Percentiles rank a stretch among this genome's conserved stretches.
These are phyloP conservation scores for Suhomyces vadensis DNA, from an alignment of 805 yeast genomes.

Conservation along the genomic window DNA sequence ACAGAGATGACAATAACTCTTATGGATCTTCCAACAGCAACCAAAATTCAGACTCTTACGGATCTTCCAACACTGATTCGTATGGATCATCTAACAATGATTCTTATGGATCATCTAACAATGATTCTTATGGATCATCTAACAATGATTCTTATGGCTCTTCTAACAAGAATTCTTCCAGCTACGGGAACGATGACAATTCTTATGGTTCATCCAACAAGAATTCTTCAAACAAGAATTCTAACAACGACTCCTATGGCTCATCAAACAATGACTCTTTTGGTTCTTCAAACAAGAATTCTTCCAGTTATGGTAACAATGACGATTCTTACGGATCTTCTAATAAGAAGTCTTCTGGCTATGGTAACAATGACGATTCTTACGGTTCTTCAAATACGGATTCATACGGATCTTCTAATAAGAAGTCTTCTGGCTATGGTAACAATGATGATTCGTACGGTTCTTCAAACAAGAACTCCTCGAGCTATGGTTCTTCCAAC, in stretches of 20 bases:
- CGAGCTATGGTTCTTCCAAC: constrained; percentile 19
- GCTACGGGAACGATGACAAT: constrained; percentile 14
- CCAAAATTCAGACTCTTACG: constrained; percentile 17
- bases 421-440: constrained; percentile 20
- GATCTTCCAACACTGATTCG: constrained; percentile 15
- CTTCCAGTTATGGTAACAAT: constrained; percentile 10
- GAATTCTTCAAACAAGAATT: constrained; percentile 12
- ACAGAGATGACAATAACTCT: constrained; percentile 11
- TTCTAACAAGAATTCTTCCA: constrained; percentile 11
- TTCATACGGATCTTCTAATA: constrained; percentile 22
- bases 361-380: constrained; percentile 13
- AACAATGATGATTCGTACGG: constrained; percentile 21
- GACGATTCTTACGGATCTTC: constrained; percentile 18
- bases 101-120: constrained; percentile 14
- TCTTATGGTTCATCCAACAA: constrained; percentile 18
- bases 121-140: constrained; percentile 14
- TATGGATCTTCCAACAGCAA: constrained; percentile 12
- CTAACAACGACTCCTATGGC: constrained; percentile 21
- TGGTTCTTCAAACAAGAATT: constrained; percentile 18
- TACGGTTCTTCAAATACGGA: constrained; percentile 19
- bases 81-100: constrained; percentile 15
- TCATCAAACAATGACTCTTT: constrained; percentile 11
- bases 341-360: constrained; percentile 17
- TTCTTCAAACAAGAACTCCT: constrained; percentile 20
- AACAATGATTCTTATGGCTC: constrained; percentile 17